These are phyloP conservation scores for Corymbia maculata DNA, from an alignment of 345 rosid species.

Conservation along the genomic window DNA sequence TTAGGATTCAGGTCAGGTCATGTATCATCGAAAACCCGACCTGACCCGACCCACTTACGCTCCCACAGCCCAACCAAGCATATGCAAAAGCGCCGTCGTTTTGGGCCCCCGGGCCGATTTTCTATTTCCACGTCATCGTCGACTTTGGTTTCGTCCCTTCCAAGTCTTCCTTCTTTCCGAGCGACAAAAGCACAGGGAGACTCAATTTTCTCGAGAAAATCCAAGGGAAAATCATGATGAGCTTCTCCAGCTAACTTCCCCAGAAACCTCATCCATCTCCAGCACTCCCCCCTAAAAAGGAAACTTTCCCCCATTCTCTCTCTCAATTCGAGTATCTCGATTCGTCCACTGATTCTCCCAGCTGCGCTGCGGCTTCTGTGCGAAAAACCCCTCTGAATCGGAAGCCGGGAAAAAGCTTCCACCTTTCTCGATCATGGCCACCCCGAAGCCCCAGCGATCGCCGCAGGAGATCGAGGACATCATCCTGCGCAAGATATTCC, in stretches of 20 bases:
- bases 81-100: neutral
- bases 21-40: too few relatives aligned
- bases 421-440: constrained; percentile 32
- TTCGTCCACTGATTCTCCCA: neutral
- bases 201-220: neutral
- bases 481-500: constrained; percentile 73
- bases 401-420: neutral
- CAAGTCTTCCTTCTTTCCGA: neutral
- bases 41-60: too few relatives aligned
- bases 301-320: neutral
- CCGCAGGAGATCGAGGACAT: constrained; percentile 81
- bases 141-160: neutral
- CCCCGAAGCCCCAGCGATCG: constrained; percentile 53
- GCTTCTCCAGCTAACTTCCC: neutral
- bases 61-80: neutral
- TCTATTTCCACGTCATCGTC: neutral
- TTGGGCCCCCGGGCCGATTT: neutral
- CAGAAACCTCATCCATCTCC: neutral
- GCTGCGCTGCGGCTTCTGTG: neutral
- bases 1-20: too few relatives aligned
- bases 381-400: neutral
- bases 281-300: neutral
- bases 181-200: neutral
- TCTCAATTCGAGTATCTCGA: neutral
- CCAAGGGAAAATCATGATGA: neutral